A percentile compares a stretch with the other conserved stretches of the same genome.
phyloP scores from a whole-genome alignment of 257 asterid genomes.

The Scutellaria baicalensis region DNA sequence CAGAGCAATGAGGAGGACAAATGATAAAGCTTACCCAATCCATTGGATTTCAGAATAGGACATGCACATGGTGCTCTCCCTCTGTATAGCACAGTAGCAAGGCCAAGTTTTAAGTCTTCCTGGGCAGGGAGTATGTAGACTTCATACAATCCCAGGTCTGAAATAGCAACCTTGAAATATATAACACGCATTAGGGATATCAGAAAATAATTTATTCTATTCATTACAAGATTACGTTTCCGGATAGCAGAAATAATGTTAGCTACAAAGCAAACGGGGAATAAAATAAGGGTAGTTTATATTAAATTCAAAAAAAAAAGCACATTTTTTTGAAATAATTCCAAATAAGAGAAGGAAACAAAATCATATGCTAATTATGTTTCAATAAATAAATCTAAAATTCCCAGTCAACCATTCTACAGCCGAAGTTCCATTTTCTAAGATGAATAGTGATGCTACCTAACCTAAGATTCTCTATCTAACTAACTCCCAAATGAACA shows the following conservation, averaged over 20 bases:
- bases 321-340: background rate
- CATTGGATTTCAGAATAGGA: conserved; percentile 11
- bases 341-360: background rate
- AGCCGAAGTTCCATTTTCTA: background rate
- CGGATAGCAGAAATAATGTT: background rate
- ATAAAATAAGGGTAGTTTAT: background rate
- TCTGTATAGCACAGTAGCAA: conserved; percentile 29
- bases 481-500: background rate
- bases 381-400: background rate
- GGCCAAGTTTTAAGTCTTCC: conserved; percentile 21
- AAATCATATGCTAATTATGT: background rate
- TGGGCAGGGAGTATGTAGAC: conserved; percentile 45
- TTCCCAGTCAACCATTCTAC: background rate
- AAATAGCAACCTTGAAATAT: conserved; percentile 50
- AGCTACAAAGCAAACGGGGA: background rate
- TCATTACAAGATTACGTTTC: background rate
- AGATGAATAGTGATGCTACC: background rate
- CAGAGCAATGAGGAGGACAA: background rate
- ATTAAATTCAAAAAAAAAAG: background rate
- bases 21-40: conserved; percentile 26
- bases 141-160: conserved; percentile 30
- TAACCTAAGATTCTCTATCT: background rate
- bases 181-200: conserved; percentile 9
- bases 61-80: conserved; percentile 9
- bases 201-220: background rate